Evolutionary conservation across 2,329 filamentous ascomycete species (phyloP), one percentile per base, ranked within the genome.

Genomic region (Emmonsiellopsis sp.): DNA sequence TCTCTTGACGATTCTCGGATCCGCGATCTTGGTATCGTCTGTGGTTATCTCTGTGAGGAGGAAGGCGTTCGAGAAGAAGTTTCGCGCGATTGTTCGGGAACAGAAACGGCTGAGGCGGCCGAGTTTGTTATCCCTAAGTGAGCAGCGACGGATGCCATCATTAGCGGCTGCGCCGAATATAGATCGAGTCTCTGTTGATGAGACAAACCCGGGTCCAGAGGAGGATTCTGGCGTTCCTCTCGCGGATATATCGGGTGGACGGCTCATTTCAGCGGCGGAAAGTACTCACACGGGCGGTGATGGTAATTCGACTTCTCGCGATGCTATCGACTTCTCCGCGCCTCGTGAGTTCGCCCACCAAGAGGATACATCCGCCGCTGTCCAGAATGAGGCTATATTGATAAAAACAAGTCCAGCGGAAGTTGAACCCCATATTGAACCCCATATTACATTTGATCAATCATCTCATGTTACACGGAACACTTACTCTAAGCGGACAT

Each of bases 11-110:
- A 72, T 87, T 45, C 64, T 85, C 6, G 86, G 86, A 1, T 83
- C 82, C 52, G 75, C 80, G 10, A 80, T 87, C n/a, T 81, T 83
- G 63, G 81, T 88, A 1, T 84, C 80, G 1, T 79, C 80, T 35
- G 81, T 79, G 58, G 84, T 86, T 2, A 77, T 88, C 2, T 68
- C 78, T 46, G 76, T 83, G 7, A 74, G 84, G 40, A 81, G 78
- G 60, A 71, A 74, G 54, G 81, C 80, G 9, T 88, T 88, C 58
- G 79, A 86, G 65, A 74, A 71, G 54, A 78, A 80, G 16, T 82
- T 87, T 55, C 69, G 77, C 53, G 69, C 74, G 43, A 74, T 85
- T 53, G 76, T 77, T 2, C 65, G 73, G 58, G 62, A 63, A 31
- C 61, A 57, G 38, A 58, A 52, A 34, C 53, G 11, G 15, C 7